Base-by-base conservation (phyloP, 2,329 filamentous ascomycete genomes). In the Arthrinium puccinioides region DNA sequence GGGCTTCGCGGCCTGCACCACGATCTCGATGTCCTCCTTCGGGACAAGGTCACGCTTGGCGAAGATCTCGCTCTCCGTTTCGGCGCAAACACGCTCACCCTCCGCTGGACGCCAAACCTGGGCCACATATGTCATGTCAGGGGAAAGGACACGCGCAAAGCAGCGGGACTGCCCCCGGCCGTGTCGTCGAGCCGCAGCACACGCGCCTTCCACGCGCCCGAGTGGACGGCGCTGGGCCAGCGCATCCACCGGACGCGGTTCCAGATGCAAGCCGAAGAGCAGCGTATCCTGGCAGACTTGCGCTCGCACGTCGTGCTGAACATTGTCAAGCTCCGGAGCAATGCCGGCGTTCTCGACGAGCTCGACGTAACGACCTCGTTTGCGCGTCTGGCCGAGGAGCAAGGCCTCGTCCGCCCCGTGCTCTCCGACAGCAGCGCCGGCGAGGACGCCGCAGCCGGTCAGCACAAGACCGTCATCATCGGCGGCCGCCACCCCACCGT, bases 401-500 rank as follows among this genome's bases (percentile, higher is more conserved):
- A 86, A 44, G 66, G 72, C 32, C 79, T 92, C 48, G 72, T 80
- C 2, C 76, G 90, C 0, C 92, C 92, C 0, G 62, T 79, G 2
- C 61, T 98, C 21, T 65, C 70, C 32, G 57, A 61, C 3, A 21
- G 30, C 29, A 14, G 16, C 36, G 8, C 5, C 39, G n/a, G 21
- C 9, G 27, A 21, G 29, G 21, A 25, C 11, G 63, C 69, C 4
- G n/a, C n/a, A n/a, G n/a, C n/a, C n/a, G n/a, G n/a, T n/a, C n/a
- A n/a, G n/a, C n/a, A n/a, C n/a, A n/a, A n/a, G n/a, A 87, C 94
- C 57, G 81, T 81, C 42, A 84, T 98, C 49, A 64, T 94, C 9
- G 87, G 84, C 19, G 92, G 92, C 13, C 76, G 92, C 19, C 92
- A 98, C 62, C 86, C 90, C 2, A 96, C 89, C 4, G 92, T 98